Evolutionary conservation across 148 eudicot species (phyloP), one percentile per base, ranked within the genome.

Genomic region (Dysphania ambrosioides): DNA sequence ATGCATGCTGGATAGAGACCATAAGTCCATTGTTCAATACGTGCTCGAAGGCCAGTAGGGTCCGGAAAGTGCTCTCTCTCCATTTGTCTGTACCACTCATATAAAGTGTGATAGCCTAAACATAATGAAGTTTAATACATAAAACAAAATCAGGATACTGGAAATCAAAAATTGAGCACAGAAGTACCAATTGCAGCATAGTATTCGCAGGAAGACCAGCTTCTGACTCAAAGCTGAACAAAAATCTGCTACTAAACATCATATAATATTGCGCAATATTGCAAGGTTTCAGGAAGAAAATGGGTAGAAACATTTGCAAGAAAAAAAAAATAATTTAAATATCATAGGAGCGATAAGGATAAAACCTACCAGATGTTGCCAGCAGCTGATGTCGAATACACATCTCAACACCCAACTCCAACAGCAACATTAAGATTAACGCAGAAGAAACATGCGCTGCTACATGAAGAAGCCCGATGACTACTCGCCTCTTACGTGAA

Each of bases 1-100:
- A 96, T 92, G 85, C 99, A 96, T 24, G 99, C 99, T 71, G 99
- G 99, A 80, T 96, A 96, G 66, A 96, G 90, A 74, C 99, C 97
- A 81, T 89, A 90, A 26, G 93, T 92, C 99, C 99, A 96, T 63
- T 96, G 87, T 67, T 96, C 97, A 70, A 96, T 87, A 79, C 99
- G 99, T 60, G 88, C 85, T 77, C 97, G 87, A 77, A 96, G 97
- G 49, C 99, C 99, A 66, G 97, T 87, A 47, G 97, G 99, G 70
- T 96, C 99, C 7, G 99, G 99, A 80, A 96, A 96, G 85, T 96
- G 99, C 78, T 96, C 94, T 64, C 89, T 87, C 78, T 96, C 99
- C 79, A 96, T 91, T 60, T 90, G 83, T 60, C 93, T 81, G 79
- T 96, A 96, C 99, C 99, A 96, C 80, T 96, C 84, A 71, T 96